Percentiles rank a stretch among this genome's conserved stretches.
These are phyloP conservation scores for Raphanus sativus DNA, from an alignment of 345 rosid species.

Conservation along the genomic window DNA sequence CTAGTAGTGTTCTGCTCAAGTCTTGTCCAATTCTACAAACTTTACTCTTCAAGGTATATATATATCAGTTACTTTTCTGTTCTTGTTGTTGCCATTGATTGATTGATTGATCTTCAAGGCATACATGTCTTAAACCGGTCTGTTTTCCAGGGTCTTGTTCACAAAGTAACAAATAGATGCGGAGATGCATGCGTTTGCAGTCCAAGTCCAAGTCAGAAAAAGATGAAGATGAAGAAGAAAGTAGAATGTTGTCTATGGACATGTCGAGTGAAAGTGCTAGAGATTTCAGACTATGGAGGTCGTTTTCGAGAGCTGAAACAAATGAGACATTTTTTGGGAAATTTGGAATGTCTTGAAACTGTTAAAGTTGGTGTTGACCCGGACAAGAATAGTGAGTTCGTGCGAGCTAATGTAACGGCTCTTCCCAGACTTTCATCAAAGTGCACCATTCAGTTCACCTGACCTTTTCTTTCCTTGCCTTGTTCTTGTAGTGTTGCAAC, in stretches of 20 bases:
- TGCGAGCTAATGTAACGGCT: not conserved
- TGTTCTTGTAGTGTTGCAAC: not conserved
- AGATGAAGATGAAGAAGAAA: not conserved
- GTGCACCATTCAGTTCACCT: not conserved
- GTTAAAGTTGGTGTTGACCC: not conserved
- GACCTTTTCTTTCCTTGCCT: not conserved
- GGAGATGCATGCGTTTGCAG: not conserved
- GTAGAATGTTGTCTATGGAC: not conserved
- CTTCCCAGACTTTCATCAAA: not conserved
- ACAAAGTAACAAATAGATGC: not conserved
- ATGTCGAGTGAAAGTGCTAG: not conserved
- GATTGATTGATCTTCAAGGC: not conserved
- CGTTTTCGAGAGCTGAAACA: not conserved
- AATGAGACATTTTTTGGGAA: not conserved
- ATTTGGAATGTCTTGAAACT: not conserved
- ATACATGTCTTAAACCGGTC: not conserved
- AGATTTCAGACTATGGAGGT: not conserved
- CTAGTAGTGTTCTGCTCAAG: not conserved
- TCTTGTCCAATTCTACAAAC: not conserved
- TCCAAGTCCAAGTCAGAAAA: not conserved
- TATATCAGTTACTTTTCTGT: no score
- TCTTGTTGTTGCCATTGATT: not conserved
- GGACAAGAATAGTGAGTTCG: not conserved
- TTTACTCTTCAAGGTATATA: not conserved
- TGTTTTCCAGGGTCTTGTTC: not conserved